Percentiles rank a stretch among this genome's conserved stretches.
phyloP scores from a whole-genome alignment of 2,329 filamentous ascomycete species.

The Byssoonygena ceratinophila region DNA sequence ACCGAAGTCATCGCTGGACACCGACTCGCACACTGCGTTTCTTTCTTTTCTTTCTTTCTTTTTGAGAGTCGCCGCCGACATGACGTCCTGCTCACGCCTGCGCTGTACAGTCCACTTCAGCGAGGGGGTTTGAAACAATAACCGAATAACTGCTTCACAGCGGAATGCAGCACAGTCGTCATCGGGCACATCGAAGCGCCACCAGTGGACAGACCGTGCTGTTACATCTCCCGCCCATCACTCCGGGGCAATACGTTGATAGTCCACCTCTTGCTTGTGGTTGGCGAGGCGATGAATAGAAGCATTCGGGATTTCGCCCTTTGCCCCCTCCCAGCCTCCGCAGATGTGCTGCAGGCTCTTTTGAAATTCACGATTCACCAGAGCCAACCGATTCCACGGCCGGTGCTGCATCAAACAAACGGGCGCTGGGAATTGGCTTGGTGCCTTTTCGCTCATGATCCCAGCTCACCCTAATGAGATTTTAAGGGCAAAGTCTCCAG shows the following conservation, averaged over 20 bases:
- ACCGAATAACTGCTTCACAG: background rate
- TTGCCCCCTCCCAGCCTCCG: background rate
- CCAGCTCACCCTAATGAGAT: background rate
- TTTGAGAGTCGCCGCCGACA: background rate
- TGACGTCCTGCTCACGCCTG: background rate
- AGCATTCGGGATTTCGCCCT: background rate
- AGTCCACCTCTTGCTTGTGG: background rate
- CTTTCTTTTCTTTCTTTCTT: background rate
- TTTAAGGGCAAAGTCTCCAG: background rate
- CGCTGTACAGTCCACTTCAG: background rate
- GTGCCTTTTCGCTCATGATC: background rate
- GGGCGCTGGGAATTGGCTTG: constrained; percentile 3
- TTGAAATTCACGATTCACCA: background rate
- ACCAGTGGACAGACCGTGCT: background rate
- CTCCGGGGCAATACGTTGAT: background rate
- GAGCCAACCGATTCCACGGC: background rate
- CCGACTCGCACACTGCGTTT: background rate
- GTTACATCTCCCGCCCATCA: background rate
- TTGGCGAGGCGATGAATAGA: background rate
- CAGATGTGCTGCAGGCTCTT: background rate
- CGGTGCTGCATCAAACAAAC: background rate
- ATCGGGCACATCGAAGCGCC: constrained; percentile 5
- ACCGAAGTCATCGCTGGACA: background rate
- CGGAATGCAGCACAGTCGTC: background rate
- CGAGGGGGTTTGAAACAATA: background rate